Evolutionary conservation across 2,329 filamentous ascomycete genomes (phyloP).

Genomic region (Botrytis aclada): DNA sequence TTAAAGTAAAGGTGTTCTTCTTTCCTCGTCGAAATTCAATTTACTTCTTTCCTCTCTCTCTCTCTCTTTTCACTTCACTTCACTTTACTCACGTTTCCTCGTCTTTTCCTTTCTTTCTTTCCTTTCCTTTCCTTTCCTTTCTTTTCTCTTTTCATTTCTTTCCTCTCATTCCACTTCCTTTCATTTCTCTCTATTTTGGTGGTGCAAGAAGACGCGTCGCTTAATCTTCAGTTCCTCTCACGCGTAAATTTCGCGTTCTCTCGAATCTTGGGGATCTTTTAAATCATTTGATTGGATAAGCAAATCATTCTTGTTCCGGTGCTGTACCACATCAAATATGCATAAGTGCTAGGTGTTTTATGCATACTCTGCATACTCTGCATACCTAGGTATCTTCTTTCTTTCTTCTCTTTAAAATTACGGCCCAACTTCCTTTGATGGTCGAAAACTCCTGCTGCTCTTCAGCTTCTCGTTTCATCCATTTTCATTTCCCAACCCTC

Average conservation of each 20-base stretch:
- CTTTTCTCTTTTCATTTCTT: neutral
- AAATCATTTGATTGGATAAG: neutral
- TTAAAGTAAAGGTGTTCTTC: no score
- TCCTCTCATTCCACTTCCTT: neutral
- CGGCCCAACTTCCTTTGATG: neutral
- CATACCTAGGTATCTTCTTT: neutral
- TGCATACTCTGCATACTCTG: no score
- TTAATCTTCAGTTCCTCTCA: neutral
- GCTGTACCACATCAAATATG: neutral
- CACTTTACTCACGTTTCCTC: neutral
- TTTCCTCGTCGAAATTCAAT: neutral
- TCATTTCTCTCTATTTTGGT: neutral
- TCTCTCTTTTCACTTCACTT: neutral
- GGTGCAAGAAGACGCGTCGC: conserved; percentile 12
- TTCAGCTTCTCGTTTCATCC: neutral
- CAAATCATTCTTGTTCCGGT: neutral
- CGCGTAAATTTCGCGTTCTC: conserved; percentile 17
- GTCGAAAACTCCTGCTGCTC: neutral
- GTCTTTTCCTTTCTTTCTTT: neutral
- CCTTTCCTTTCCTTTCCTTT: neutral
- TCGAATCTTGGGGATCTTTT: neutral
- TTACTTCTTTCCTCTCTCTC: neutral
- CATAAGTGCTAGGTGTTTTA: neutral
- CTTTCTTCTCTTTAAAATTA: neutral
- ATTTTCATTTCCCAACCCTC: neutral